Conservation (phyloP, 805 yeast species). For the Metschnikowia lunata region DNA sequence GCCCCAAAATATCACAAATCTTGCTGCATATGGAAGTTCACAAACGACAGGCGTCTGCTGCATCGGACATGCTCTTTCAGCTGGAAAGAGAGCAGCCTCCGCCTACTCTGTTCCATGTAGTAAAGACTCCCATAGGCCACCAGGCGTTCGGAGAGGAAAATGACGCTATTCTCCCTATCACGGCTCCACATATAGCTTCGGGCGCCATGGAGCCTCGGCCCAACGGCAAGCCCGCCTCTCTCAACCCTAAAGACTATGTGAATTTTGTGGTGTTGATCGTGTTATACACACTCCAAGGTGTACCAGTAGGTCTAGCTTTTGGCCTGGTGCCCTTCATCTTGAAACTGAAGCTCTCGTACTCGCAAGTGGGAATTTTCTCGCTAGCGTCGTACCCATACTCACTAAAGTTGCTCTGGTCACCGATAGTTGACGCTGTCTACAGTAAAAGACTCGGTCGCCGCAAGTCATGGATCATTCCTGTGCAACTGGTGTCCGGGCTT, state of each 20-base stretch:
- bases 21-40: slow-evolving; percentile 13
- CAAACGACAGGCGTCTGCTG: slow-evolving; percentile 7
- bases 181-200: background rate
- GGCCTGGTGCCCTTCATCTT: slow-evolving; percentile 90
- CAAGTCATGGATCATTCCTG: slow-evolving; percentile 91
- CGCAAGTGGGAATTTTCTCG: slow-evolving; percentile 87
- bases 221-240: background rate
- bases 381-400: slow-evolving; percentile 95
- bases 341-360: slow-evolving; percentile 75
- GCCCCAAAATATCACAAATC: background rate
- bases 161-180: slow-evolving; percentile 33
- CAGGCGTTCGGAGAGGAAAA: slow-evolving; percentile 29
- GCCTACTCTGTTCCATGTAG: no score
- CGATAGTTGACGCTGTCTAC: slow-evolving; percentile 87
- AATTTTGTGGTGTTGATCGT: slow-evolving; percentile 62
- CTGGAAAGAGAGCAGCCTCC: no score
- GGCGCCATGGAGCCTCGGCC: background rate
- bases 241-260: slow-evolving; percentile 13
- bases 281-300: slow-evolving; percentile 86
- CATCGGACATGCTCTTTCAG: background rate
- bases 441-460: slow-evolving; percentile 69
- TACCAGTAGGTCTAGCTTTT: slow-evolving; percentile 93
- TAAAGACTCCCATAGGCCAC: slow-evolving; percentile 9
- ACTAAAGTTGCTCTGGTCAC: slow-evolving; percentile 89
- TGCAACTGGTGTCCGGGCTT: slow-evolving; percentile 74